Evolutionary conservation across 257 asterid species (phyloP).

Genomic region (Parsonsia alboflavescens): DNA sequence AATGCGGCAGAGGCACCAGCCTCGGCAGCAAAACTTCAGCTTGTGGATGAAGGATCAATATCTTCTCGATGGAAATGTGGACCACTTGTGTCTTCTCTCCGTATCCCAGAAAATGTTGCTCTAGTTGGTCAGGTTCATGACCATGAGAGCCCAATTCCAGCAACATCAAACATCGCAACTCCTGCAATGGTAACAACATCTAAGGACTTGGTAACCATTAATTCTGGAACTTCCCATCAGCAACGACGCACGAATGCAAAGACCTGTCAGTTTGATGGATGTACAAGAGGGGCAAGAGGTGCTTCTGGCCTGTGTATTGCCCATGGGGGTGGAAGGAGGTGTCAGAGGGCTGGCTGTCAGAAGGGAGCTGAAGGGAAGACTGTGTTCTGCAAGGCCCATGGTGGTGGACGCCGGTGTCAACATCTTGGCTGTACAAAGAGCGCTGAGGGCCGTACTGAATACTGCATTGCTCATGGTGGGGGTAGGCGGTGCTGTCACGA

Average conservation of each 20-base stretch:
- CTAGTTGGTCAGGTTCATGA: constrained; percentile 13
- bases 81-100: constrained; percentile 37
- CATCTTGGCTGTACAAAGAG: constrained; percentile 64
- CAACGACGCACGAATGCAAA: constrained; percentile 31
- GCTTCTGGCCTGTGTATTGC: constrained; percentile 64
- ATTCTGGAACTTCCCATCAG: constrained; percentile 19
- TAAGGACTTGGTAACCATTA: constrained; percentile 14
- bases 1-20: constrained; percentile 23
- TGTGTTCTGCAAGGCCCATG: constrained; percentile 55
- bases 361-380: constrained; percentile 70
- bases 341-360: constrained; percentile 49
- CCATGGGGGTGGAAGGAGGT: constrained; percentile 70
- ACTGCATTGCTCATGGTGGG: constrained; percentile 60
- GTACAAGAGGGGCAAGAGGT: constrained; percentile 65
- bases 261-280: constrained; percentile 43
- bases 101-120: constrained; percentile 11
- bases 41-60: constrained; percentile 61
- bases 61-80: constrained; percentile 53
- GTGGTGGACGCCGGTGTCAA: constrained; percentile 55
- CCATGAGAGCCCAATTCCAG: constrained; percentile 11
- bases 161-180: constrained; percentile 6
- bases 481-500: constrained; percentile 51
- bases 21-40: constrained; percentile 19
- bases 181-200: constrained; percentile 10
- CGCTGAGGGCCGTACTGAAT: constrained; percentile 60